Base-by-base conservation (phyloP, 2,329 filamentous ascomycete species). In the Didymella segeticola region DNA sequence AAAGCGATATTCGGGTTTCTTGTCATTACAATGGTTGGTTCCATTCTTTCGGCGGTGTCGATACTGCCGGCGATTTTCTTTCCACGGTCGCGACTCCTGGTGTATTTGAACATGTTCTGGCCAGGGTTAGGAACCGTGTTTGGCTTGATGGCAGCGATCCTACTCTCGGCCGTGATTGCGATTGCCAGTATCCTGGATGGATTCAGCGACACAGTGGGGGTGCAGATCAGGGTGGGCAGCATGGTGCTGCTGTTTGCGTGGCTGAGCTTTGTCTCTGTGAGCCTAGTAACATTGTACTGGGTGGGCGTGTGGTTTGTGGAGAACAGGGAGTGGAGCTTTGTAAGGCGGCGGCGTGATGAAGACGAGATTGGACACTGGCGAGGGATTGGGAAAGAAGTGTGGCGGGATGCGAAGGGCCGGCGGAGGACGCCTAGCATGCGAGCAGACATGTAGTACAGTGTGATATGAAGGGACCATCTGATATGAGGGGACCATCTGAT, bases 231-330 rank as follows among this genome's bases (percentile, higher is more conserved):
- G 8, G 46, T 47, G 19, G 65, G 65, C 6, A 22, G 22, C n/a
- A 50, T 22, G 15, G 52, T 41, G 17, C 25, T 69, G 43, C 12
- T 64, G 36, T 57, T 67, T 17, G 41, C 55, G 19, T 69, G 67
- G 66, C 25, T 70, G n/a, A 43, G 43, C 15, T 66, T 55, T 47
- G 17, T 49, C 22, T 53, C 61, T 15, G 31, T 43, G 10, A 33
- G 34, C 22, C 8, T 67, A 2, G 41, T 42, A 14, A 26, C 33
- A 2, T 15, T 50, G n/a, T 70, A 69, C 48, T 69, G 67, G 66
- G 25, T 29, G 12, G 17, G 47, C 6, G 55, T 68, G 10, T 70
- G 66, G 67, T 69, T 69, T 51, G 64, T 70, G 14, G 66, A 69
- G 57, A 57, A 61, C 11, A 55, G 66, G 34, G 53, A 34, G 22